Evolutionary conservation across 2,329 filamentous ascomycete species (phyloP).

Genomic region (Aureobasidium lini): DNA sequence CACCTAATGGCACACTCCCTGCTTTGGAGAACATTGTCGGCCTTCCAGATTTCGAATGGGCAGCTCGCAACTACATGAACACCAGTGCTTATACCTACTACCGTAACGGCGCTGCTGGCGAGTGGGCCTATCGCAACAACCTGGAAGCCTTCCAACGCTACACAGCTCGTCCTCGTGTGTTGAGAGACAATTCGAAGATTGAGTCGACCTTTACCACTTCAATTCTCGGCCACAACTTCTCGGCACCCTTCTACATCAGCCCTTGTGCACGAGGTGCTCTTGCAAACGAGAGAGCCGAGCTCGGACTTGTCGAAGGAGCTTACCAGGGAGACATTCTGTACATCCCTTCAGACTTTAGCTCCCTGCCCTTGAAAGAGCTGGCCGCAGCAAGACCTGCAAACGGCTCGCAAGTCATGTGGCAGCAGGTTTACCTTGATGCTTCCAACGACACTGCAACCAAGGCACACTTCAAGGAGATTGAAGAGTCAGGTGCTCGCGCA

Average conservation of each 20-base stretch:
- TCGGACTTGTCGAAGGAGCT: conserved; percentile 45
- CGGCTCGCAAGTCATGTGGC: conserved; percentile 38
- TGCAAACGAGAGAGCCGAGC: conserved; percentile 64
- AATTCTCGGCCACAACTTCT: conserved; percentile 78
- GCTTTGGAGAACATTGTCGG: conserved; percentile 21
- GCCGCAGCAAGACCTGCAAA: conserved; percentile 20
- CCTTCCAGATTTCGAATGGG: conserved; percentile 26
- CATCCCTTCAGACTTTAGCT: conserved; percentile 35
- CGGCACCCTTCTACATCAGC: conserved; percentile 87
- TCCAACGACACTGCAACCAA: conserved; percentile 26
- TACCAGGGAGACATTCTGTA: conserved; percentile 44
- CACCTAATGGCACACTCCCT: conserved; percentile 21
- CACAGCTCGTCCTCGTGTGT: conserved; percentile 22
- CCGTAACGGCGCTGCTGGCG: conserved; percentile 23
- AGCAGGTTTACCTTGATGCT: conserved; percentile 33
- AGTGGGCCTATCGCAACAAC: conserved; percentile 24
- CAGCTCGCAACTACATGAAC: conserved; percentile 32
- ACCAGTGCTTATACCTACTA: conserved; percentile 28
- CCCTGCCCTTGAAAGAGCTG: conserved; percentile 28
- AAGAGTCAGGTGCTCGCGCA: conserved; percentile 32
- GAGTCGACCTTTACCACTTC: conserved; percentile 49
- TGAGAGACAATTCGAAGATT: conserved; percentile 20
- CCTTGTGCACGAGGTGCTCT: conserved; percentile 90
- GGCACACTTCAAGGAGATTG: conserved; percentile 26
- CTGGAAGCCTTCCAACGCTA: conserved; percentile 23